Conservation (phyloP, 805 yeast species). For the Starmerella sp. region DNA sequence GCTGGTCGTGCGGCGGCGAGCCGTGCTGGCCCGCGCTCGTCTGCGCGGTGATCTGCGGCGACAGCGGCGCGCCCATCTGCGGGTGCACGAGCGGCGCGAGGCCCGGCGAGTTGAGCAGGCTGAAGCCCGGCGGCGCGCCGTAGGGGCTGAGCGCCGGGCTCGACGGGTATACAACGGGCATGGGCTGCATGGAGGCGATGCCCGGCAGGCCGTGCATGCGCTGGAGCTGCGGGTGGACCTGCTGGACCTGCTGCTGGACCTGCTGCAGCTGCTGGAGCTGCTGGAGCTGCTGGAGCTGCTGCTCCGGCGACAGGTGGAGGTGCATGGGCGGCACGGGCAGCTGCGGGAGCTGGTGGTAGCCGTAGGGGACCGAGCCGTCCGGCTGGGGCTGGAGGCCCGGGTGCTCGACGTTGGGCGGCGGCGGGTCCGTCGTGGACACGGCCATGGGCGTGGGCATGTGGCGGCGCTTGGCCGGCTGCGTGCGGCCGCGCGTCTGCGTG, state of each 20-base stretch:
- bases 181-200: slow-evolving; percentile 7
- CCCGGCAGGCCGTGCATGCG: slow-evolving; percentile 7
- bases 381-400: neutral
- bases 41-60: slow-evolving; percentile 16
- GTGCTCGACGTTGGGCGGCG: neutral
- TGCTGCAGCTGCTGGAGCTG: slow-evolving; percentile 7
- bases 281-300: slow-evolving; percentile 7
- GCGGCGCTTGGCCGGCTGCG: slow-evolving; percentile 8
- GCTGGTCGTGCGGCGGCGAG: slow-evolving; percentile 15
- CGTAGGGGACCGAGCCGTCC: neutral
- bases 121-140: slow-evolving; percentile 3
- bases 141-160: slow-evolving; percentile 19
- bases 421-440: slow-evolving; percentile 6
- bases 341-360: slow-evolving; percentile 1
- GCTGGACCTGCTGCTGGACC: slow-evolving; percentile 8
- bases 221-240: slow-evolving; percentile 4
- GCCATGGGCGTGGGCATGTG: slow-evolving; percentile 8
- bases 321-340: slow-evolving; percentile 2
- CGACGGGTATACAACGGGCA: slow-evolving; percentile 17
- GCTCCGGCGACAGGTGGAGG: slow-evolving; percentile 1
- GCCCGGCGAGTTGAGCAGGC: slow-evolving; percentile 13
- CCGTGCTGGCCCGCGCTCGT: slow-evolving; percentile 4
- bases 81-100: slow-evolving; percentile 10
- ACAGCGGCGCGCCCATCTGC: slow-evolving; percentile 10
- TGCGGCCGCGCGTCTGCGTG: slow-evolving; percentile 10